Conservation (phyloP, 192 early-diverging fungal genomes). For the Paraglomus occultum region DNA sequence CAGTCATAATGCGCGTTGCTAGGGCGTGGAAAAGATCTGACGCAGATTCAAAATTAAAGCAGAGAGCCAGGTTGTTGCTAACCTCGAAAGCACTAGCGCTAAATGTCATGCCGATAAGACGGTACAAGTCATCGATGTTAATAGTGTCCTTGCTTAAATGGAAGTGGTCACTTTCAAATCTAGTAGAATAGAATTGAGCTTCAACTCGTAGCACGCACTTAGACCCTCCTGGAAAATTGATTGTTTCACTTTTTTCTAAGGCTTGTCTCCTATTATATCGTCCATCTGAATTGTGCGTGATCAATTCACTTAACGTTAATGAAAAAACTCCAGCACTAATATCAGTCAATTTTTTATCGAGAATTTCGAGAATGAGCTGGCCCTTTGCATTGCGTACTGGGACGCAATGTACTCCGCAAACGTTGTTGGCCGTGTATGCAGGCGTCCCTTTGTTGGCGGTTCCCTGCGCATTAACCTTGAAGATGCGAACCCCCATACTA, state of each 20-base stretch:
- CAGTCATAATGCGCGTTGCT: background rate
- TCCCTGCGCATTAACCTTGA: background rate
- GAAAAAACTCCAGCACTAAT: background rate
- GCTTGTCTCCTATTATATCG: background rate
- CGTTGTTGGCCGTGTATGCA: background rate
- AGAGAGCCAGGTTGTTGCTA: background rate
- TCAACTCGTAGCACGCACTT: background rate
- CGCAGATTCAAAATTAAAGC: slow-evolving; percentile 16
- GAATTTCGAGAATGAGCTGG: slow-evolving; percentile 17
- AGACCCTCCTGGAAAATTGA: background rate
- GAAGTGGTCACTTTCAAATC: background rate
- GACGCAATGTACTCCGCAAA: slow-evolving; percentile 11
- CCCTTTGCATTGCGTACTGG: slow-evolving; percentile 4
- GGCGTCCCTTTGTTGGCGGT: background rate
- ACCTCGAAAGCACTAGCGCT: slow-evolving; percentile 6
- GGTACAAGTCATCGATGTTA: slow-evolving; percentile 3
- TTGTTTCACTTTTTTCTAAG: background rate
- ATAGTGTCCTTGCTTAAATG: background rate
- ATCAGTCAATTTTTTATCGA: slow-evolving; percentile 15
- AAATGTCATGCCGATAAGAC: background rate
- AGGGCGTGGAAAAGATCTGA: background rate
- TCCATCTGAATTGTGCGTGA: background rate
- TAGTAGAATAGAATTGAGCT: slow-evolving; percentile 11
- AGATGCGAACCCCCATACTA: background rate
- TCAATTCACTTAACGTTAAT: background rate